phyloP scores from a whole-genome alignment of 768 basidiomycete genomes.

The Clathrus columnatus region DNA sequence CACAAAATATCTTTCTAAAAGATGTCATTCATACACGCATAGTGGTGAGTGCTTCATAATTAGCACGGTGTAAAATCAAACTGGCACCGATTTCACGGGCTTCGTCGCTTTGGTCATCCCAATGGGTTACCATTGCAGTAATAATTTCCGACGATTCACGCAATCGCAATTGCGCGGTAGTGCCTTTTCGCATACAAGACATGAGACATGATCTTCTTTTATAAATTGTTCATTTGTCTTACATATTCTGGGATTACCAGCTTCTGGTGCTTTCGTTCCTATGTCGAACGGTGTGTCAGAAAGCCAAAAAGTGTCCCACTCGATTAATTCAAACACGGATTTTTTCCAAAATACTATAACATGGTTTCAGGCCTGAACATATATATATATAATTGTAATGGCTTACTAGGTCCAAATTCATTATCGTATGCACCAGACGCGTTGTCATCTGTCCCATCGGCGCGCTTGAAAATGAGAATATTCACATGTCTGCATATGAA shows the following conservation, averaged over 20 bases:
- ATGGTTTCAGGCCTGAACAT: background rate
- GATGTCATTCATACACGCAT: conserved; percentile 6
- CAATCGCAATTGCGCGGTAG: conserved; percentile 30
- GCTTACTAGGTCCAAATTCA: background rate
- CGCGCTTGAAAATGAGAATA: background rate
- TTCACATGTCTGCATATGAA: background rate
- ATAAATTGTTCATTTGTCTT: background rate
- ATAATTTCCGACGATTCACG: conserved; percentile 19
- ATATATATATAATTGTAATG: background rate
- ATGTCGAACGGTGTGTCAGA: conserved; percentile 23
- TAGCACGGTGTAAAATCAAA: conserved; percentile 39
- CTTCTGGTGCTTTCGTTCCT: background rate
- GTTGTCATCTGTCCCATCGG: background rate
- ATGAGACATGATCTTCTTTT: background rate
- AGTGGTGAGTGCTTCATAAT: conserved; percentile 37
- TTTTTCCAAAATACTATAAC: background rate
- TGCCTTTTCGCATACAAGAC: conserved; percentile 32
- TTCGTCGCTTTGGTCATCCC: conserved; percentile 42
- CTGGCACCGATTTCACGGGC: conserved; percentile 44
- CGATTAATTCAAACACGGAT: conserved; percentile 23
- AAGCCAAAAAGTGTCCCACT: conserved; percentile 46
- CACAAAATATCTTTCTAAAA: background rate
- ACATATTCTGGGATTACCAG: conserved; percentile 3
- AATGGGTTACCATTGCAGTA: conserved; percentile 28
- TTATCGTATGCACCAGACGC: background rate